Percentiles rank a stretch among this genome's conserved stretches.
phyloP scores from a whole-genome alignment of 1,284 basidiomycete genomes.

The Moniliophthora roreri region DNA sequence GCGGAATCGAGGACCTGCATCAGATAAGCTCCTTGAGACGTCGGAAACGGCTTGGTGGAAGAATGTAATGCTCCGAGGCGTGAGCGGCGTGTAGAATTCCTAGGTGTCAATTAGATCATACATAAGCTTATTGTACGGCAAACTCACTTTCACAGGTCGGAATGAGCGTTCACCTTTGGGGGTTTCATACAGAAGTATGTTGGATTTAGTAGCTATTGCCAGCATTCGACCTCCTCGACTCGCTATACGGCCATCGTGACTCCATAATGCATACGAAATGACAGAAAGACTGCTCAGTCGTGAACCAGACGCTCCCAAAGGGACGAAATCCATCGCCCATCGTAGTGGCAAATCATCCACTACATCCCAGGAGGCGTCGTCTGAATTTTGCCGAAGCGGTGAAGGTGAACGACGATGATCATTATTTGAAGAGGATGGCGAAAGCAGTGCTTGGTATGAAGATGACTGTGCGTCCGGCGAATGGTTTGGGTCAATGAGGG shows the following conservation, averaged over 20 bases:
- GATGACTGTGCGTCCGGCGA: slow-evolving; percentile 24
- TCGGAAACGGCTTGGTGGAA: slow-evolving; percentile 67
- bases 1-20: slow-evolving; percentile 30
- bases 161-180: slow-evolving; percentile 80
- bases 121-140: slow-evolving; percentile 1
- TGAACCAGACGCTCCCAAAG: slow-evolving; percentile 66
- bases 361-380: slow-evolving; percentile 67
- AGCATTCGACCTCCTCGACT: slow-evolving; percentile 60
- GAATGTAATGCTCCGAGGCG: slow-evolving; percentile 62
- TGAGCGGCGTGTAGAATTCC: slow-evolving; percentile 80
- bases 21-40: slow-evolving; percentile 43
- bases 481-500: slow-evolving; percentile 44
- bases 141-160: slow-evolving; percentile 68
- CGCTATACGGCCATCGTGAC: slow-evolving; percentile 45
- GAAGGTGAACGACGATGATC: slow-evolving; percentile 21
- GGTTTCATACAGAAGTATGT: slow-evolving; percentile 74
- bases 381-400: slow-evolving; percentile 31
- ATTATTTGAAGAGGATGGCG: slow-evolving; percentile 18
- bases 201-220: slow-evolving; percentile 72
- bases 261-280: slow-evolving; percentile 66
- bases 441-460: slow-evolving; percentile 34
- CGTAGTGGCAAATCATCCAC: slow-evolving; percentile 74
- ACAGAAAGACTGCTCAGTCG: slow-evolving; percentile 58
- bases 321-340: slow-evolving; percentile 81
- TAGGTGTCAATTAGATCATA: slow-evolving; percentile 25